These are phyloP conservation scores for Annona cherimola DNA, from an alignment of 164 flowering plant species.

Conservation along the genomic window DNA sequence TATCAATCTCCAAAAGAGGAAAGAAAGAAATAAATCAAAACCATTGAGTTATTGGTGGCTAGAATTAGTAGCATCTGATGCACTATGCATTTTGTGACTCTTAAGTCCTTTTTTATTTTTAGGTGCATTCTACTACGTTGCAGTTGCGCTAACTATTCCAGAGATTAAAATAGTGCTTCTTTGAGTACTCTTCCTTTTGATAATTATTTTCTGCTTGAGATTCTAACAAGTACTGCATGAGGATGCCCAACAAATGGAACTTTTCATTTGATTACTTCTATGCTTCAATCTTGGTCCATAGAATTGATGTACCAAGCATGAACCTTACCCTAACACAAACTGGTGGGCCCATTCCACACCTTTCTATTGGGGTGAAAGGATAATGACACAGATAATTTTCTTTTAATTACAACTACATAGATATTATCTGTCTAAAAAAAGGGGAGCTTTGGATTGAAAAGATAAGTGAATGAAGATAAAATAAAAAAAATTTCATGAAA, in stretches of 20 bases:
- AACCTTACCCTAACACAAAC: not conserved
- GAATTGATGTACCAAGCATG: slow-evolving; percentile 71
- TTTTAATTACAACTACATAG: no score
- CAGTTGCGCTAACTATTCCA: not conserved
- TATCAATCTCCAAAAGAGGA: not conserved
- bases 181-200: not conserved
- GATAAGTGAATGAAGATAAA: no score
- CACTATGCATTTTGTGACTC: not conserved
- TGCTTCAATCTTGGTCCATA: slow-evolving; percentile 48
- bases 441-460: no score
- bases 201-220: not conserved
- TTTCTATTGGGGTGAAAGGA: no score
- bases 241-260: slow-evolving; percentile 97
- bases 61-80: not conserved
- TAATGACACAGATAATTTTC: no score
- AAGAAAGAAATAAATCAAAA: not conserved
- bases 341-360: no score
- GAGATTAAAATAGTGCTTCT: not conserved
- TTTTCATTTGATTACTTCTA: slow-evolving; percentile 83
- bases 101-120: not conserved
- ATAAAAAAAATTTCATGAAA: no score
- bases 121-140: not conserved
- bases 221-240: slow-evolving; percentile 60
- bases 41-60: not conserved
- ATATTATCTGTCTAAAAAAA: no score